A percentile compares a stretch with the other conserved stretches of the same genome.
Conservation (phyloP, 345 rosid genomes). For the Kandelia obovata region DNA sequence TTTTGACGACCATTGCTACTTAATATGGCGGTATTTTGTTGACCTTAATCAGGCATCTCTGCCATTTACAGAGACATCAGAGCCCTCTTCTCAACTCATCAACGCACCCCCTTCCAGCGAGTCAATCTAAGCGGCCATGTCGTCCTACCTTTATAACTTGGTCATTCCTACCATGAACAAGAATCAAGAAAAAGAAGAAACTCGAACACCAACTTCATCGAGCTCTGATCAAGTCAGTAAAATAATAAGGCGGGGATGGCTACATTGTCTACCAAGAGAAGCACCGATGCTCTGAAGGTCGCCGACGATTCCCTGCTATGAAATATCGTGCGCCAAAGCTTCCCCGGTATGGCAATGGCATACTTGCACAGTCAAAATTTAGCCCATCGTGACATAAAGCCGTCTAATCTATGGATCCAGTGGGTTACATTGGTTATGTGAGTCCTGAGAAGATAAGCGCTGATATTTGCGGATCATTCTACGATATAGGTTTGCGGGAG, state of each 20-base stretch:
- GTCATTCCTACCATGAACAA: too few species aligned
- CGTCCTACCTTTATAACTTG: too few species aligned
- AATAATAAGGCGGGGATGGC: slow-evolving; percentile 80
- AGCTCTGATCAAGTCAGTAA: slow-evolving; percentile 59
- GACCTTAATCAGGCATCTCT: too few species aligned
- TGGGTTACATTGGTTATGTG: slow-evolving; percentile 60
- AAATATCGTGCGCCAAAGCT: slow-evolving; percentile 60
- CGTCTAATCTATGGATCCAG: slow-evolving; percentile 69
- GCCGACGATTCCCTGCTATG: slow-evolving; percentile 43
- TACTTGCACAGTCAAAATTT: slow-evolving; percentile 68
- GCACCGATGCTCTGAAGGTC: slow-evolving; percentile 88
- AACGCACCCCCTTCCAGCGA: too few species aligned
- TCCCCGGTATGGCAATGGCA: slow-evolving; percentile 48
- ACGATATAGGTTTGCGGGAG: slow-evolving; percentile 75
- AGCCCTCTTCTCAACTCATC: too few species aligned
- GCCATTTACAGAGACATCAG: too few species aligned
- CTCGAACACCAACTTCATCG: slow-evolving; percentile 26
- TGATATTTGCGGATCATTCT: slow-evolving; percentile 58
- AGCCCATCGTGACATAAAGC: slow-evolving; percentile 88
- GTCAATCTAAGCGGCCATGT: too few species aligned
- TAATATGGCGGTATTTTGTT: not conserved
- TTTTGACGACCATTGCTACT: slow-evolving; percentile 3
- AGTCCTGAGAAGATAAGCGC: slow-evolving; percentile 92
- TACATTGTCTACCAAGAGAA: slow-evolving; percentile 84
- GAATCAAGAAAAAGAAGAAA: too few species aligned